phyloP scores from a whole-genome alignment of 176 grass and related monocot species.

The Juncus effusus region DNA sequence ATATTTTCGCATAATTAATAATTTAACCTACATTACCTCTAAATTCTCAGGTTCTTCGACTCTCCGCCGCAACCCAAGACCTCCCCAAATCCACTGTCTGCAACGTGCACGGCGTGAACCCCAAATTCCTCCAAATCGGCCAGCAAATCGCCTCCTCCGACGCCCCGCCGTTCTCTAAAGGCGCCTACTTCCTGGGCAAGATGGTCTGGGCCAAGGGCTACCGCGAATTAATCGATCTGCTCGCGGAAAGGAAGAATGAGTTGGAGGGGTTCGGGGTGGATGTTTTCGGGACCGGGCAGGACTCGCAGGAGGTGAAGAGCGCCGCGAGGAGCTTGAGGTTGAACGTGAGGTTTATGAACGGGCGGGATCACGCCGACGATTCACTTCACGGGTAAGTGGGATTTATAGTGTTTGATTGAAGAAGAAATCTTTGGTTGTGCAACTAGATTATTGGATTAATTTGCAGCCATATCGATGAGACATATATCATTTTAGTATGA shows the following conservation, averaged over 20 bases:
- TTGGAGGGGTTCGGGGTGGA: constrained; percentile 76
- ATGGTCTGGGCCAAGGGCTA: constrained; percentile 99
- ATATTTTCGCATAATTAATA: too few relatives aligned
- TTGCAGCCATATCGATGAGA: too few relatives aligned
- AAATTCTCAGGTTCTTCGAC: constrained; percentile 57
- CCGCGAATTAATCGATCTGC: constrained; percentile 77
- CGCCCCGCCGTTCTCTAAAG: constrained; percentile 64
- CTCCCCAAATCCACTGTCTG: constrained; percentile 86
- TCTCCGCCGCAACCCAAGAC: constrained; percentile 89
- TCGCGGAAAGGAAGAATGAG: constrained; percentile 64
- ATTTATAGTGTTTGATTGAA: background rate
- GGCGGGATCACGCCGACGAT: constrained; percentile 88
- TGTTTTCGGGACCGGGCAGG: constrained; percentile 82
- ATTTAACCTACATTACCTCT: too few relatives aligned
- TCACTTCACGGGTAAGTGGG: constrained; percentile 72
- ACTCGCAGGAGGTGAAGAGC: constrained; percentile 73
- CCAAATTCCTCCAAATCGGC: constrained; percentile 80
- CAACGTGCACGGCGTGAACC: constrained; percentile 92
- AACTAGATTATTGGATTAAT: too few relatives aligned
- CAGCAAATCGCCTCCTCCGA: constrained; percentile 61
- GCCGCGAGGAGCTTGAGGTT: constrained; percentile 67
- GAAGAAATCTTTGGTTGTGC: background rate
- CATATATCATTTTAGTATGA: too few relatives aligned
- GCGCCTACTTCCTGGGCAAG: constrained; percentile 94
- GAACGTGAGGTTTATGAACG: constrained; percentile 84